Conservation (phyloP, 805 yeast genomes). For the Wickerhamiella kurtzmanii region DNA sequence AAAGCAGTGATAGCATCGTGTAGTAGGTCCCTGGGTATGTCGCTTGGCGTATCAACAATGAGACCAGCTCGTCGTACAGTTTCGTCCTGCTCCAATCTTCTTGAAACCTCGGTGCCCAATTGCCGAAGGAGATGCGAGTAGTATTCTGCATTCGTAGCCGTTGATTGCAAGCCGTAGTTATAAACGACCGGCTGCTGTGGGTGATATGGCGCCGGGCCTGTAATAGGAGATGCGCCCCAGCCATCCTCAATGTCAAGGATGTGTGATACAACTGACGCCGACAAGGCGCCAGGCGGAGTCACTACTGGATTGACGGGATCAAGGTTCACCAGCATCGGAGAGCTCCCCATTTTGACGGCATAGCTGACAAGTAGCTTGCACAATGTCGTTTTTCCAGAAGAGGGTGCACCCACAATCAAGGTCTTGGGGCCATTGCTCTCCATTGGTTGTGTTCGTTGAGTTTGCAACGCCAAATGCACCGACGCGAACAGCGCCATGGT, state of each 20-base stretch:
- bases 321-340: constrained; percentile 65
- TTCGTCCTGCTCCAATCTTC: constrained; percentile 39
- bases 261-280: constrained; percentile 76
- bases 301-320: constrained; percentile 64
- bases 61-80: constrained; percentile 37
- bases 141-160: constrained; percentile 41
- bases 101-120: constrained; percentile 35
- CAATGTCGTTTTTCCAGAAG: constrained; percentile 68
- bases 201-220: constrained; percentile 36
- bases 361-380: constrained; percentile 59
- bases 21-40: constrained; percentile 27
- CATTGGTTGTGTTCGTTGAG: constrained; percentile 26
- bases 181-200: constrained; percentile 85
- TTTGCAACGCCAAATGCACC: constrained; percentile 65
- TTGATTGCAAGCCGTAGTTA: constrained; percentile 56
- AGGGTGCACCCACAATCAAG: constrained; percentile 56
- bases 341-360: constrained; percentile 53
- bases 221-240: constrained; percentile 66
- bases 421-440: constrained; percentile 4
- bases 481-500: constrained; percentile 51
- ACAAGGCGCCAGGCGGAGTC: constrained; percentile 67
- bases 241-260: constrained; percentile 61
- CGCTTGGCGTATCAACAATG: constrained; percentile 62
- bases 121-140: constrained; percentile 39
- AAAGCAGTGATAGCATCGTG: constrained; percentile 48